phyloP scores from a whole-genome alignment of 1,284 basidiomycete species.

The Cystobasidiaceae sp. region DNA sequence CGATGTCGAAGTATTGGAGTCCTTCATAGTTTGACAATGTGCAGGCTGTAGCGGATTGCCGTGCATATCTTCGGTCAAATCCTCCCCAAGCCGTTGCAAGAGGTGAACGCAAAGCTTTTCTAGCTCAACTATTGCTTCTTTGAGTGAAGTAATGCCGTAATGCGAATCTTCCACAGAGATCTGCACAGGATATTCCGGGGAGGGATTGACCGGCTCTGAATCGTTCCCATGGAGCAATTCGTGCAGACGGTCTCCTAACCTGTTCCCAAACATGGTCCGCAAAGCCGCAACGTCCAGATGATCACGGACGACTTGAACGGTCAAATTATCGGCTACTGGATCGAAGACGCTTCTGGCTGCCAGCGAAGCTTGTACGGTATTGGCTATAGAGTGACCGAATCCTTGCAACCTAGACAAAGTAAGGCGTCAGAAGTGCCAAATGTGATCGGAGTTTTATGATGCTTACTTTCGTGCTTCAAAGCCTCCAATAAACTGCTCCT shows the following conservation, averaged over 20 bases:
- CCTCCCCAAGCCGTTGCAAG: constrained; percentile 41
- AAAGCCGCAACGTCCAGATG: constrained; percentile 35
- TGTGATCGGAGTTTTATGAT: neutral
- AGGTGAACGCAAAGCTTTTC: constrained; percentile 36
- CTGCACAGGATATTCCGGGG: constrained; percentile 45
- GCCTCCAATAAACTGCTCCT: constrained; percentile 42
- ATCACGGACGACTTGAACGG: constrained; percentile 32
- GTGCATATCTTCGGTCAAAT: constrained; percentile 13
- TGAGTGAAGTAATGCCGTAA: constrained; percentile 24
- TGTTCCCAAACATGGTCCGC: constrained; percentile 38
- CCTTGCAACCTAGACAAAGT: constrained; percentile 33
- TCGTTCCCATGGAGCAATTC: constrained; percentile 43
- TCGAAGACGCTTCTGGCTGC: neutral
- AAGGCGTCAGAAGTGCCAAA: neutral
- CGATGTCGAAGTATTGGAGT: neutral
- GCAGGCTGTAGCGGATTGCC: neutral
- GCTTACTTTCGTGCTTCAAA: constrained; percentile 38
- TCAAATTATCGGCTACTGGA: constrained; percentile 19
- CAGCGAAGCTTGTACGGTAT: constrained; percentile 11
- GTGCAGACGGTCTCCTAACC: constrained; percentile 42
- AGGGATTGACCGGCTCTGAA: constrained; percentile 42
- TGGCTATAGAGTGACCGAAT: constrained; percentile 36
- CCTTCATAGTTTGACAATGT: neutral
- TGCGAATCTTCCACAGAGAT: constrained; percentile 47
- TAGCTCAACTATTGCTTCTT: constrained; percentile 33